phyloP scores from a whole-genome alignment of 805 yeast genomes.

The Candida arabinofermentans region DNA sequence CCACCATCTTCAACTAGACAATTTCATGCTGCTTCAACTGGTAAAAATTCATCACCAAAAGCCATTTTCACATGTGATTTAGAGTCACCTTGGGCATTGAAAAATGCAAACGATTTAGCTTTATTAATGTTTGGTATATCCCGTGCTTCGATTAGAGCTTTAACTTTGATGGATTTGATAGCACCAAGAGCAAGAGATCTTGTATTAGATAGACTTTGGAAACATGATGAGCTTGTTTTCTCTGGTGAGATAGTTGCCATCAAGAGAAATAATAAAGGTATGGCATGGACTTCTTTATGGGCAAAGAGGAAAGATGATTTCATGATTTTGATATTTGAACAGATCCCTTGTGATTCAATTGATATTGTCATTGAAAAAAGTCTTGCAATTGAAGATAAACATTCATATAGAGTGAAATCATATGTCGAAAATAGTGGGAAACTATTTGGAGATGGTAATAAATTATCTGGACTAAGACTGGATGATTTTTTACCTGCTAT shows the following conservation, averaged over 20 bases:
- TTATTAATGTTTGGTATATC: constrained; percentile 83
- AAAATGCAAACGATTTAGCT: constrained; percentile 86
- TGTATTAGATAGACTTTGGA: constrained; percentile 53
- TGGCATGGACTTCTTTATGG: constrained; percentile 89
- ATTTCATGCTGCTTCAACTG: constrained; percentile 62
- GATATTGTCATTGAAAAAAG: constrained; percentile 49
- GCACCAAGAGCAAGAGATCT: constrained; percentile 73
- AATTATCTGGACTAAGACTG: constrained; percentile 14
- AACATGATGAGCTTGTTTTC: constrained; percentile 49
- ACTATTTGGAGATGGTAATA: constrained; percentile 18
- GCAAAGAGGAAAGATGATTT: constrained; percentile 70
- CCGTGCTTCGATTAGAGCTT: constrained; percentile 52
- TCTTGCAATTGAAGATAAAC: constrained; percentile 10
- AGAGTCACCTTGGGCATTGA: constrained; percentile 72
- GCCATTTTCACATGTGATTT: constrained; percentile 80
- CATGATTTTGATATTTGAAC: constrained; percentile 82
- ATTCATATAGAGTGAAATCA: constrained; percentile 20
- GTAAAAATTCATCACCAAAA: constrained; percentile 69
- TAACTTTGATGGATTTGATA: constrained; percentile 70
- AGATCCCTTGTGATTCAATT: constrained; percentile 68
- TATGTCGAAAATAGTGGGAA: constrained; percentile 19
- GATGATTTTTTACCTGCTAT: constrained; percentile 21
- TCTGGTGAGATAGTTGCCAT: constrained; percentile 86
- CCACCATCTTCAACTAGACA: constrained; percentile 15
- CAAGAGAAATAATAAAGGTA: constrained; percentile 55